Evolutionary conservation across 306 rosid genomes (phyloP).

Genomic region (Prunus davidiana): DNA sequence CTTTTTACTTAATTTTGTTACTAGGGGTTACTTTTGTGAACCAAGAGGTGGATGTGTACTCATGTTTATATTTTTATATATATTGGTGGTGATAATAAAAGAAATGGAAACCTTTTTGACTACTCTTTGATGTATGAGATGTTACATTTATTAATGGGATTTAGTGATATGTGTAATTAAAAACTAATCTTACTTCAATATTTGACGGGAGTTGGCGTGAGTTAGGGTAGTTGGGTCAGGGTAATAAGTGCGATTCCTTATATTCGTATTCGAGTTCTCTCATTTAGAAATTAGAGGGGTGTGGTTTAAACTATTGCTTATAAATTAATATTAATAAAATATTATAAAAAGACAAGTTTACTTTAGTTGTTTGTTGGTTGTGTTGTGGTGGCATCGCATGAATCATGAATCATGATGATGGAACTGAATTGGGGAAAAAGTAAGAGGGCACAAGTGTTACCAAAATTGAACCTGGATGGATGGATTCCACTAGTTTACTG

Average conservation of each 20-base stretch:
- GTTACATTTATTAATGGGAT: not conserved
- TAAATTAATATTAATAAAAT: too few species aligned
- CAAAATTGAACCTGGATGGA: not conserved
- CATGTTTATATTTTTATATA: constrained; percentile 31
- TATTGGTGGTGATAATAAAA: constrained; percentile 37
- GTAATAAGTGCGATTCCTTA: too few species aligned
- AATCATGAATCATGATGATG: not conserved
- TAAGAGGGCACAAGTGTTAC: not conserved
- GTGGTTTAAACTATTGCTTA: too few species aligned
- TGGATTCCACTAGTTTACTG: constrained; percentile 5
- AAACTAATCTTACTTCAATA: not conserved
- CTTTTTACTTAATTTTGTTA: not conserved
- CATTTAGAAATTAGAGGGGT: too few species aligned
- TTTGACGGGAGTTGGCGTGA: too few species aligned
- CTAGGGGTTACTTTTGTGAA: constrained; percentile 14
- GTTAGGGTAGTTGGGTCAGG: too few species aligned
- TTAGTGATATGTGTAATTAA: not conserved
- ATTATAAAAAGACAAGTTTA: too few species aligned
- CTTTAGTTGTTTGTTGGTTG: not conserved
- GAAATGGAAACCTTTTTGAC: constrained; percentile 12
- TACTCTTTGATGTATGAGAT: not conserved
- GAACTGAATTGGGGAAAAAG: constrained; percentile 6
- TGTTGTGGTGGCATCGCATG: not conserved
- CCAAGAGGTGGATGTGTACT: constrained; percentile 21
- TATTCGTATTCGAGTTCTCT: too few species aligned